Evolutionary conservation across 2,329 filamentous ascomycete genomes (phyloP).

Genomic region (Aspergillus pseudoterreus): DNA sequence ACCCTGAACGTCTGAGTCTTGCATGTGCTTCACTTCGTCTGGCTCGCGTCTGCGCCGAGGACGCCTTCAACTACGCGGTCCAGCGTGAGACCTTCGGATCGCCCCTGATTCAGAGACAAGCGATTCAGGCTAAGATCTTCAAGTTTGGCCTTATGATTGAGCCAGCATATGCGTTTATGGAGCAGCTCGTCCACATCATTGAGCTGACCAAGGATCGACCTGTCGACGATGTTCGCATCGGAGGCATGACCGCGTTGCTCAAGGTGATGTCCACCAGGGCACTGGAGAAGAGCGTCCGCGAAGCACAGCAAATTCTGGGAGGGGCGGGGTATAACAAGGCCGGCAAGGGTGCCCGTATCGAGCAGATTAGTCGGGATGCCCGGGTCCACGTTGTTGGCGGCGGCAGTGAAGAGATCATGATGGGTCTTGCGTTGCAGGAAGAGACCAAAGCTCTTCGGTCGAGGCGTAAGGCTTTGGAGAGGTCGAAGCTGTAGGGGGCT

Average conservation of each 20-base stretch:
- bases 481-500: slow-evolving; percentile 20
- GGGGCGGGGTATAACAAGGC: slow-evolving; percentile 51
- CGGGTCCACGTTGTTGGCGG: slow-evolving; percentile 45
- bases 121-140: slow-evolving; percentile 59
- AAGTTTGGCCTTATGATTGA: slow-evolving; percentile 59
- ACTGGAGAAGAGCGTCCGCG: slow-evolving; percentile 51
- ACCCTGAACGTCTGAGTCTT: slow-evolving; percentile 68
- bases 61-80: slow-evolving; percentile 61
- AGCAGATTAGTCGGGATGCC: slow-evolving; percentile 53
- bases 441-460: slow-evolving; percentile 29
- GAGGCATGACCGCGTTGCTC: slow-evolving; percentile 50
- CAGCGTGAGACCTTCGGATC: slow-evolving; percentile 63
- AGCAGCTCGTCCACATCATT: slow-evolving; percentile 57
- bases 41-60: slow-evolving; percentile 56
- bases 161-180: slow-evolving; percentile 58
- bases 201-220: slow-evolving; percentile 41
- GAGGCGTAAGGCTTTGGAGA: slow-evolving; percentile 25
- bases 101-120: slow-evolving; percentile 55
- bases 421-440: slow-evolving; percentile 31
- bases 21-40: slow-evolving; percentile 61
- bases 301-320: slow-evolving; percentile 55
- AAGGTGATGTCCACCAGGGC: slow-evolving; percentile 53
- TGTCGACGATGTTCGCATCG: slow-evolving; percentile 41
- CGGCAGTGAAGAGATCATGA: slow-evolving; percentile 40
- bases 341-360: slow-evolving; percentile 49